These are phyloP conservation scores for Penicillium antarcticum DNA, from an alignment of 495 filamentous ascomycete species.

Conservation along the genomic window DNA sequence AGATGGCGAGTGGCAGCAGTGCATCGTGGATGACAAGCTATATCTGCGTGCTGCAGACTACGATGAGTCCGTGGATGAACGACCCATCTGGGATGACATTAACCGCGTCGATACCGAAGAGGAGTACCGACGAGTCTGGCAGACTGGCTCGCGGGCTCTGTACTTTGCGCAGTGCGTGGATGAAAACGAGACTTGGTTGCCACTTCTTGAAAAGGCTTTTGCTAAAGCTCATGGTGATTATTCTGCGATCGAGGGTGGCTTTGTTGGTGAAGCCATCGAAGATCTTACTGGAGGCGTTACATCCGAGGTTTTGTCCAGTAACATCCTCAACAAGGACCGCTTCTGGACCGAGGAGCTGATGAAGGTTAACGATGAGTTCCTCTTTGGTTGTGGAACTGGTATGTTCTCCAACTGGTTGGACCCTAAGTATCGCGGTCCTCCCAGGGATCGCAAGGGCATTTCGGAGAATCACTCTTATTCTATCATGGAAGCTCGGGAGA, in stretches of 20 bases:
- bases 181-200: constrained; percentile 91
- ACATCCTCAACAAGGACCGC: constrained; percentile 81
- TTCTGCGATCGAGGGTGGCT: constrained; percentile 78
- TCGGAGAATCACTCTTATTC: constrained; percentile 84
- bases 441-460: constrained; percentile 66
- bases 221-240: constrained; percentile 94
- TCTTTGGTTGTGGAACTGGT: constrained; percentile 81
- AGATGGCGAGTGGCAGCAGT: constrained; percentile 92
- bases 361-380: constrained; percentile 80
- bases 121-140: constrained; percentile 70
- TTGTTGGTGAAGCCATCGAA: constrained; percentile 84
- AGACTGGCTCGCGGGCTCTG: constrained; percentile 72
- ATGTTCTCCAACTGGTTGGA: constrained; percentile 56
- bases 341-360: constrained; percentile 88
- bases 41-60: constrained; percentile 82
- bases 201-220: constrained; percentile 91
- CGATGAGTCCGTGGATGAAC: constrained; percentile 66
- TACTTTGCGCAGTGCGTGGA: constrained; percentile 86
- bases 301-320: constrained; percentile 70
- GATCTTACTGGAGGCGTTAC: constrained; percentile 93
- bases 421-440: constrained; percentile 32
- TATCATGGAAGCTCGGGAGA: constrained; percentile 76
- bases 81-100: constrained; percentile 67
- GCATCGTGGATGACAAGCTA: constrained; percentile 83
- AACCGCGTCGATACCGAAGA: constrained; percentile 71